These are phyloP conservation scores for Tulasnella sp. DNA, from an alignment of 768 basidiomycete genomes.

Conservation along the genomic window DNA sequence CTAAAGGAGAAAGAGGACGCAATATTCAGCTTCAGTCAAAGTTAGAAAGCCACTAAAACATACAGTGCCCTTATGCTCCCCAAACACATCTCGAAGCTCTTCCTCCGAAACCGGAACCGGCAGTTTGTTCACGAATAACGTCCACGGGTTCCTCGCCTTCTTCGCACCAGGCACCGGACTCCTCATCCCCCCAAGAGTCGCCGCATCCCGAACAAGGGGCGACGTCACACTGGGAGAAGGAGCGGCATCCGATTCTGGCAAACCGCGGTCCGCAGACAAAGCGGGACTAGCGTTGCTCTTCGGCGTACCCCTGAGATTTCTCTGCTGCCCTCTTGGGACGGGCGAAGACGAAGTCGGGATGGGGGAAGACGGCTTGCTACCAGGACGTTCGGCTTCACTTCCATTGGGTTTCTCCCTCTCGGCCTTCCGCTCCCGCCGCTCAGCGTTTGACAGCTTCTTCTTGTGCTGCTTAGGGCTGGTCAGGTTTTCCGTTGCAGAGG, in stretches of 20 bases:
- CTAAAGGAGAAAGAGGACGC: slow-evolving; percentile 30
- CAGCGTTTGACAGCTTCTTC: slow-evolving; percentile 23
- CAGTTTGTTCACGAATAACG: slow-evolving; percentile 65
- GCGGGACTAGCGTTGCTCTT: neutral
- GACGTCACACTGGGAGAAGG: neutral
- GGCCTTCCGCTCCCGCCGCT: slow-evolving; percentile 41
- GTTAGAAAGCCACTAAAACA: too few species aligned
- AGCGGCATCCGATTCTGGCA: slow-evolving; percentile 2
- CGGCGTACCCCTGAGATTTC: neutral
- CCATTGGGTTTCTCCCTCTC: slow-evolving; percentile 46
- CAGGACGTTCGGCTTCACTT: slow-evolving; percentile 24
- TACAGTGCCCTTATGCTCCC: slow-evolving; percentile 51
- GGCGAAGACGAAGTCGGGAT: slow-evolving; percentile 8
- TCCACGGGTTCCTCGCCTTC: slow-evolving; percentile 73
- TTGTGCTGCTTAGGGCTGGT: slow-evolving; percentile 28
- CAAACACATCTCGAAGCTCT: slow-evolving; percentile 68
- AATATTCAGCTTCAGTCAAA: too few species aligned
- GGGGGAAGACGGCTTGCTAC: slow-evolving; percentile 19
- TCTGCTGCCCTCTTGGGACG: neutral
- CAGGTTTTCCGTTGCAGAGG: slow-evolving; percentile 25
- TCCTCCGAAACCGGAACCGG: slow-evolving; percentile 40
- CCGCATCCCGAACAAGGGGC: neutral
- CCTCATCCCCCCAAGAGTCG: slow-evolving; percentile 28
- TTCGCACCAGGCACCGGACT: slow-evolving; percentile 44
- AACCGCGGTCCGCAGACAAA: neutral